Percentiles rank a stretch among this genome's conserved stretches.
phyloP scores from a whole-genome alignment of 1,284 basidiomycete species.

The Farysia itapuensis region DNA sequence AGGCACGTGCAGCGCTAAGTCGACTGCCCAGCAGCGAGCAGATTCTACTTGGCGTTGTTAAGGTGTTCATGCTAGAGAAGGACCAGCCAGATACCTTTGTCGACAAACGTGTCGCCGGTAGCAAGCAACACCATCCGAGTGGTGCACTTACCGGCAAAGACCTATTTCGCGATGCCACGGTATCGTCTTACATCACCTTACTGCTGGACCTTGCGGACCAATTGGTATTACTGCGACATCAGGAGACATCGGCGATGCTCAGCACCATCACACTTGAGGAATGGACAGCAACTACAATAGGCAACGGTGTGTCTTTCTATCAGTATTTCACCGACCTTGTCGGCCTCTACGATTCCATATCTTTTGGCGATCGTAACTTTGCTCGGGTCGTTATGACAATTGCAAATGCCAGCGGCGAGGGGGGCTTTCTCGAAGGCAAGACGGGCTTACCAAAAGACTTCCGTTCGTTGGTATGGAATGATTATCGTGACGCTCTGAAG shows the following conservation, averaged over 20 bases:
- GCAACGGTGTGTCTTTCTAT: slow-evolving; percentile 68
- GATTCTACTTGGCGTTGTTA: slow-evolving; percentile 75
- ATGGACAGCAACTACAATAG: slow-evolving; percentile 17
- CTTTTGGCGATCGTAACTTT: slow-evolving; percentile 80
- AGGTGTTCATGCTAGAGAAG: slow-evolving; percentile 82
- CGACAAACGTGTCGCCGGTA: slow-evolving; percentile 5
- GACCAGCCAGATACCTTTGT: slow-evolving; percentile 30
- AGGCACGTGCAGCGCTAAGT: slow-evolving; percentile 8
- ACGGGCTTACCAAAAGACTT: slow-evolving; percentile 79
- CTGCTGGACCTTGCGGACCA: slow-evolving; percentile 20
- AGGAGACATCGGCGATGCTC: slow-evolving; percentile 52
- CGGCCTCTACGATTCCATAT: slow-evolving; percentile 83
- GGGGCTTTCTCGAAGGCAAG: slow-evolving; percentile 47
- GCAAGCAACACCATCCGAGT: slow-evolving; percentile 10
- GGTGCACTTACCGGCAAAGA: slow-evolving; percentile 62
- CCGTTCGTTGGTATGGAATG: slow-evolving; percentile 79
- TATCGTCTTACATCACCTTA: slow-evolving; percentile 67
- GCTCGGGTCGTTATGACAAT: slow-evolving; percentile 76
- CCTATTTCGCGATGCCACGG: slow-evolving; percentile 70
- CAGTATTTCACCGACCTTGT: slow-evolving; percentile 92
- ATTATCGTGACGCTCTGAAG: slow-evolving; percentile 67
- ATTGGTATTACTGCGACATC: slow-evolving; percentile 18
- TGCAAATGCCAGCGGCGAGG: slow-evolving; percentile 5
- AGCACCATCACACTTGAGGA: slow-evolving; percentile 60
- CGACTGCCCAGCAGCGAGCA: slow-evolving; percentile 30